A percentile compares a stretch with the other conserved stretches of the same genome.
Evolutionary conservation across 345 rosid species (phyloP).

Genomic region (Pistacia vera): DNA sequence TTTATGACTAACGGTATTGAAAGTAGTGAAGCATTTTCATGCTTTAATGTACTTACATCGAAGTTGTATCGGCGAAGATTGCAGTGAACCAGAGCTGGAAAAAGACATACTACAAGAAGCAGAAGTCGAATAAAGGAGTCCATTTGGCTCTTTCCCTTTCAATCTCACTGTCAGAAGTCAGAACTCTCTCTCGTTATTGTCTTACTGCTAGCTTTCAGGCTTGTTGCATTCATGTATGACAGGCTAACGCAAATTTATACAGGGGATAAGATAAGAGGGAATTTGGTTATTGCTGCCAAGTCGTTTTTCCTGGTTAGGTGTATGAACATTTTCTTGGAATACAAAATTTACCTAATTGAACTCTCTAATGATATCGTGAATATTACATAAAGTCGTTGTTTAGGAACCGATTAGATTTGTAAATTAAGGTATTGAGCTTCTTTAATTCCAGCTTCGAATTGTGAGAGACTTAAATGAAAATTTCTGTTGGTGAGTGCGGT

Average conservation of each 20-base stretch:
- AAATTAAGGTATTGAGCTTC: not conserved
- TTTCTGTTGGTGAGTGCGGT: not conserved
- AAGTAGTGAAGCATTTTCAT: too few relatives aligned
- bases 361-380: slow-evolving; percentile 15
- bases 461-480: not conserved
- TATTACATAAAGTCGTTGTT: slow-evolving; percentile 37
- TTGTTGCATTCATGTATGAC: slow-evolving; percentile 36
- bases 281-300: slow-evolving; percentile 39
- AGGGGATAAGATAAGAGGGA: slow-evolving; percentile 10
- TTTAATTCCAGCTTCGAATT: not conserved
- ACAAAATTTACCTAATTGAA: slow-evolving; percentile 37
- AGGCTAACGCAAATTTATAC: slow-evolving; percentile 34
- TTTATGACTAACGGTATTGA: too few relatives aligned
- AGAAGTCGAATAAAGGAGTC: slow-evolving; percentile 36
- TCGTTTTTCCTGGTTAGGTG: slow-evolving; percentile 71
- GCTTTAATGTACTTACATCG: slow-evolving; percentile 44
- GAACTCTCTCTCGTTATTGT: not conserved
- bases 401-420: not conserved
- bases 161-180: slow-evolving; percentile 4
- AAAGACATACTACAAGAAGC: slow-evolving; percentile 42
- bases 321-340: slow-evolving; percentile 46
- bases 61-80: slow-evolving; percentile 72
- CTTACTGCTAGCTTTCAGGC: slow-evolving; percentile 7
- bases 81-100: slow-evolving; percentile 52
- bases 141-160: slow-evolving; percentile 18